These are phyloP conservation scores for Bothriochloa decipiens DNA, from an alignment of 176 grass and related monocot genomes.

Conservation along the genomic window DNA sequence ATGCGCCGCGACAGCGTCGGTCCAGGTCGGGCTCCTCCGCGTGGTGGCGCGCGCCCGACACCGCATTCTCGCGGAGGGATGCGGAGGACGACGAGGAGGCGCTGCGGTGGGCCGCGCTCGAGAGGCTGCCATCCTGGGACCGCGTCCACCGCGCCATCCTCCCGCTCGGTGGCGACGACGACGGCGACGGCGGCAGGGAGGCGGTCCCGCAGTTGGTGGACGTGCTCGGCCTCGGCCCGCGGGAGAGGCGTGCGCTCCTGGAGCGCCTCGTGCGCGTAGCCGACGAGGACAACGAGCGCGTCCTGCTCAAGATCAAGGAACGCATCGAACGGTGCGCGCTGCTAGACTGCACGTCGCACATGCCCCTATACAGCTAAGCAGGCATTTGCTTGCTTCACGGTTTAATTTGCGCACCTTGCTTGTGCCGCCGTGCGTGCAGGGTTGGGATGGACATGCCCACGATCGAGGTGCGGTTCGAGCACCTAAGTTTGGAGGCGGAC, in stretches of 20 bases:
- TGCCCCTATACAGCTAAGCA: not conserved
- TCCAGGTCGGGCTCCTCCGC: constrained; percentile 11
- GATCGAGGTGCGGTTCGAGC: constrained; percentile 89
- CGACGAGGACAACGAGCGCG: constrained; percentile 87
- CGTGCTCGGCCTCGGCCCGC: constrained; percentile 54
- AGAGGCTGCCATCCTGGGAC: constrained; percentile 61
- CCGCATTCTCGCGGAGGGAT: constrained; percentile 50
- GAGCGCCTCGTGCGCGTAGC: constrained; percentile 72
- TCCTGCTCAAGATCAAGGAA: constrained; percentile 91
- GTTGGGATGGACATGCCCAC: constrained; percentile 88
- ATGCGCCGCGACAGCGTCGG: constrained; percentile 44
- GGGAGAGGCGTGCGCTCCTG: constrained; percentile 58
- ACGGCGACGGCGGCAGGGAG: not conserved
- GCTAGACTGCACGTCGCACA: no score
- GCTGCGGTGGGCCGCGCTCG: constrained; percentile 84
- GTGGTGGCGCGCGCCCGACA: constrained; percentile 58
- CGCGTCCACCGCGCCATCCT: constrained; percentile 60
- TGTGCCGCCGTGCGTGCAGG: constrained; percentile 31
- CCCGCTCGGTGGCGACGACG: no score
- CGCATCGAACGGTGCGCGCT: constrained; percentile 60
- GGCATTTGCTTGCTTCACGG: not conserved
- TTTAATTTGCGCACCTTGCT: constrained; percentile 30
- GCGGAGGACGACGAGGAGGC: constrained; percentile 73
- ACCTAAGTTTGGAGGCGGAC: constrained; percentile 59
- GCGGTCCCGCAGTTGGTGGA: constrained; percentile 32